Base-by-base conservation (phyloP, 2,329 filamentous ascomycete genomes). In the Fusarium newnesense region DNA sequence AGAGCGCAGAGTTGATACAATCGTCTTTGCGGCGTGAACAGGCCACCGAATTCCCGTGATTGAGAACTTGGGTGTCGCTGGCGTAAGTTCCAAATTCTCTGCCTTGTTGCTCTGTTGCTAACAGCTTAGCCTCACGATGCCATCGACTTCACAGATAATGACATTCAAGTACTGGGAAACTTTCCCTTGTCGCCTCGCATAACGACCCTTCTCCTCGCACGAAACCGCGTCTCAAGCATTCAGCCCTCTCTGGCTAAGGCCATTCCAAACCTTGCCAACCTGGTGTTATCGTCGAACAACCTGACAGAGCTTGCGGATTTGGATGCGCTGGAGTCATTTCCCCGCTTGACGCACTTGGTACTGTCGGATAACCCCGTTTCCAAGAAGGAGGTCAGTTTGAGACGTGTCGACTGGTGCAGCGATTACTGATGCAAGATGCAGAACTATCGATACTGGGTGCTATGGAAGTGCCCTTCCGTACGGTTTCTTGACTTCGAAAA, bases 61-160 rank as follows among this genome's bases (percentile, higher is more conserved):
- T 86, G 96, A 99, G 88, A 99, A 99, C 84, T 85, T 99, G 85
- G 96, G 96, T 87, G 94, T 95, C 81, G 96, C 96, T 78, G 94
- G 94, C 80, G 94, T 97, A 86, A 81, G 92, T 90, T 61, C 37
- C 36, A 40, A 59, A 61, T 43, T 50, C 47, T 53, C 43, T 49
- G 9, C 60, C 53, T 52, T 34, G 30, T 63, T 39, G 43, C 24
- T 32, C 21, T 34, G 47, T 59, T 67, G 47, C 47, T 70, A 56
- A 70, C 16, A 50, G 32, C n/a, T 46, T 46, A 97, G 94, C 94
- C 95, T 78, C 95, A 97, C 89, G 96, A 98, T 86, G 92, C 94
- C 75, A 97, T 99, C 87, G 96, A 99, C 85, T 92, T 99, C 79
- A 98, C 96, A 83, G 96, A 99, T 87, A 99, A 99, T 83, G 95